These are phyloP conservation scores for Pezicula rhizophila DNA, from an alignment of 2,329 filamentous ascomycete genomes.

Conservation along the genomic window DNA sequence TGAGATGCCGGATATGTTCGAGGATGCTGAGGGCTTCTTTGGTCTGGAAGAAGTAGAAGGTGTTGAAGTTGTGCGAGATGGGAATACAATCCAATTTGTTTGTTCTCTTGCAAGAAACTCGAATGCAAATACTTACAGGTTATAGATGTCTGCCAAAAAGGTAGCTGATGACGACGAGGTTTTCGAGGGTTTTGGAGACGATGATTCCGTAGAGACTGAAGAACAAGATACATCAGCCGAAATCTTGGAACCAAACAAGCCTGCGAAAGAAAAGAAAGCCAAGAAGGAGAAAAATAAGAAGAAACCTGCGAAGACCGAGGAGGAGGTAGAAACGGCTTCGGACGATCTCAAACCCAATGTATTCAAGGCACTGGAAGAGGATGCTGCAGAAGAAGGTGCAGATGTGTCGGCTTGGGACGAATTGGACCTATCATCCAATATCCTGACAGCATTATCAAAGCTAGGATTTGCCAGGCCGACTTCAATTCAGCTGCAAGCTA, in stretches of 20 bases:
- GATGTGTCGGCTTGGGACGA: conserved; percentile 75
- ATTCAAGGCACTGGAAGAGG: conserved; percentile 41
- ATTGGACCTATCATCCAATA: conserved; percentile 65
- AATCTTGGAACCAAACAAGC: conserved; percentile 22
- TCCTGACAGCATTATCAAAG: conserved; percentile 68
- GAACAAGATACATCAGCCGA: conserved; percentile 23
- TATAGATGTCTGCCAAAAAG: conserved; percentile 22
- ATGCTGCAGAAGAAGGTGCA: conserved; percentile 51
- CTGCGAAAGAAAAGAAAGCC: conserved; percentile 24
- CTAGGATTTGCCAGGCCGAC: conserved; percentile 79
- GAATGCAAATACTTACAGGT: conserved; percentile 7
- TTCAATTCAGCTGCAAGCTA: conserved; percentile 70
- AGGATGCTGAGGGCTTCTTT: conserved; percentile 91
- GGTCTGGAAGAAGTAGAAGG: conserved; percentile 88
- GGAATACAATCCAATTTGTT: conserved; percentile 52
- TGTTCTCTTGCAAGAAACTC: conserved; percentile 12
- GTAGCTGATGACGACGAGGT: conserved; percentile 41
- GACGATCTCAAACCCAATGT: conserved; percentile 22
- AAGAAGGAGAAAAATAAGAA: conserved; percentile 23
- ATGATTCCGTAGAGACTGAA: conserved; percentile 23
- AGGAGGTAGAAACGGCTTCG: conserved; percentile 23
- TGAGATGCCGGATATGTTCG: conserved; percentile 68
- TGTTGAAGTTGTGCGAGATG: conserved; percentile 73
- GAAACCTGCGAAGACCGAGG: conserved; percentile 23
- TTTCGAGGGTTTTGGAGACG: conserved; percentile 61